Evolutionary conservation across 306 rosid genomes (phyloP).

Genomic region (Arachis stenosperma): DNA sequence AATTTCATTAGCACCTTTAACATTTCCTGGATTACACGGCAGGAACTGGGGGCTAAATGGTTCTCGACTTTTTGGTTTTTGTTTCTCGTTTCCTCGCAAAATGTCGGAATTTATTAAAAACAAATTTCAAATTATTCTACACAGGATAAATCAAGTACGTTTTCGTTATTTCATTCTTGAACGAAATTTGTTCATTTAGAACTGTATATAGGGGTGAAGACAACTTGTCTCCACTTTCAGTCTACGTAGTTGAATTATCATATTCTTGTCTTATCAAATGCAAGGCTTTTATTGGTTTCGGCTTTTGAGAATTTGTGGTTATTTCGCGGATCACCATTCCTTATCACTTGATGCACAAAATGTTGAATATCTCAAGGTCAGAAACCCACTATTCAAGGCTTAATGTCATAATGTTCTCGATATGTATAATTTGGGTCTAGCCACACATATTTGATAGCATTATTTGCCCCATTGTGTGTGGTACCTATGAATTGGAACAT

Average conservation of each 20-base stretch:
- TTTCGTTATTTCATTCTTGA: background rate
- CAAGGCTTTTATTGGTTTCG: conserved; percentile 1
- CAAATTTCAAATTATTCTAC: too few relatives aligned
- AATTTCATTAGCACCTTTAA: too few relatives aligned
- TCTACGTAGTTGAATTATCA: background rate
- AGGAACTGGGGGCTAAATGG: too few relatives aligned
- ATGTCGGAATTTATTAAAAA: too few relatives aligned
- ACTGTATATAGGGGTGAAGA: background rate
- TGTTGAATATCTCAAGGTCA: conserved; percentile 13
- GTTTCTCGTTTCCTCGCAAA: too few relatives aligned
- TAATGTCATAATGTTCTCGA: background rate
- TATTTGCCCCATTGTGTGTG: background rate
- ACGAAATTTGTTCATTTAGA: background rate
- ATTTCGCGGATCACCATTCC: conserved; percentile 2
- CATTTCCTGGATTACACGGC: too few relatives aligned
- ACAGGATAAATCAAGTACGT: background rate
- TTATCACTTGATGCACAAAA: conserved; percentile 9
- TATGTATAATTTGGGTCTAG: background rate
- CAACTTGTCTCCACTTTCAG: background rate
- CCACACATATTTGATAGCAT: background rate
- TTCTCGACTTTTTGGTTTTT: too few relatives aligned
- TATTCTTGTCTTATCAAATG: conserved; percentile 3
- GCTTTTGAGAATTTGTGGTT: background rate
- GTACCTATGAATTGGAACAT: background rate
- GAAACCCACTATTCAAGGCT: background rate